Conservation (phyloP, 140 eudicot species). For the Senecio squalidus region DNA sequence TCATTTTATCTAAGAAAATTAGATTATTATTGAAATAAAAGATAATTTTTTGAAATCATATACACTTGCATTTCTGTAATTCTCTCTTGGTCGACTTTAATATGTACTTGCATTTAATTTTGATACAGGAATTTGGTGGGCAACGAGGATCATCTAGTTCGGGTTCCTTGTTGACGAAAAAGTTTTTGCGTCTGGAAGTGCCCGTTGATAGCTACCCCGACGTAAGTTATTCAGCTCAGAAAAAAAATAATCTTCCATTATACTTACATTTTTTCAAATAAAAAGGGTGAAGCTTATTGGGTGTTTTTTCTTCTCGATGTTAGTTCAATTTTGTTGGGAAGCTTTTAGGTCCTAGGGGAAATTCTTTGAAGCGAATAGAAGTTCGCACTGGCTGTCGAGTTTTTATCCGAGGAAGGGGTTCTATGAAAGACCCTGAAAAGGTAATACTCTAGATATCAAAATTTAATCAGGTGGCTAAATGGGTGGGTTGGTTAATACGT, state of each 20-base stretch:
- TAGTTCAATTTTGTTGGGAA: constrained; percentile 83
- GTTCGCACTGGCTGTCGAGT: constrained; percentile 73
- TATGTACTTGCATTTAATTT: neutral
- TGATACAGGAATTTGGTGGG: constrained; percentile 43
- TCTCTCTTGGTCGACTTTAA: neutral
- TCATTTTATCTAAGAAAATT: neutral
- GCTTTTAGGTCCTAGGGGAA: constrained; percentile 82
- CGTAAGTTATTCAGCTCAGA: constrained; percentile 64
- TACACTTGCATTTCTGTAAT: neutral
- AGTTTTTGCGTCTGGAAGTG: constrained; percentile 58
- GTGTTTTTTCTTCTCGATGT: neutral
- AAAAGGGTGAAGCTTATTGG: constrained; percentile 3
- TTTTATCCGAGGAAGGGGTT: constrained; percentile 76
- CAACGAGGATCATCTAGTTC: constrained; percentile 47
- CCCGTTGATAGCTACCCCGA: constrained; percentile 65
- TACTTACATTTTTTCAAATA: neutral
- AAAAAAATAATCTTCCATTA: neutral
- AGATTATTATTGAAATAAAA: too few relatives aligned
- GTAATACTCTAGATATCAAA: constrained; percentile 22
- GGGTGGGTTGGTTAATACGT: neutral
- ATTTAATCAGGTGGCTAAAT: neutral
- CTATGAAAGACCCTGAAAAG: constrained; percentile 63
- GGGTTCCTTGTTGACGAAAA: constrained; percentile 44
- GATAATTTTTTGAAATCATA: too few relatives aligned
- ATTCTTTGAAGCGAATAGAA: constrained; percentile 77